Evolutionary conservation across 2,329 filamentous ascomycete species (phyloP), one percentile per base, ranked within the genome.

Genomic region (Raffaelea ambrosiae): DNA sequence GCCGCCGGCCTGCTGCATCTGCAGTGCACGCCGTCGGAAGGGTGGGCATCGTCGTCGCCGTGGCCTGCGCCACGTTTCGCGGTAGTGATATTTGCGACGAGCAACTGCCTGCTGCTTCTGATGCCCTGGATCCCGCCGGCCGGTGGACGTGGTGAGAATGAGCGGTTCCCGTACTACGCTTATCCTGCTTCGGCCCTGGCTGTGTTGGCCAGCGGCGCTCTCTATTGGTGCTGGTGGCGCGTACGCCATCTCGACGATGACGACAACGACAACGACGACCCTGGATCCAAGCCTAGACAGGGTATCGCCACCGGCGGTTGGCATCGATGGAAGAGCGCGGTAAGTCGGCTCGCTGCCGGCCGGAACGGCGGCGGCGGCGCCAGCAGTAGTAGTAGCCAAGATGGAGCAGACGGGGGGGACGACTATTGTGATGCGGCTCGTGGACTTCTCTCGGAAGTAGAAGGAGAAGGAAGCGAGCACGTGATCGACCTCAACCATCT

Each of bases 181-280:
- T 66, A 66, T 48, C 64, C 64, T 10, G 55, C 56, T 3, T 65
- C 63, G 9, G 61, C 61, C 18, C 50, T 67, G 4, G 61, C 52
- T 1, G 61, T 66, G n/a, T 43, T 67, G 33, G 59, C 51, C 2
- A 55, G 54, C 39, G 64, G 64, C 0, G 60, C 59, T 2, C 35
- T 61, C 14, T 67, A 65, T 52, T 67, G 64, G 64, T 48, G 58
- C 23, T 66, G 61, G 61, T 66, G 63, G 64, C 43, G 49, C 38
- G 52, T 22, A 49, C 55, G 38, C 22, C 50, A 44, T 8, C 21
- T n/a, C 31, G 21, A 29, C 31, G 20, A n/a, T 5, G 26, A 19
- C 14, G 14, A n/a, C 29, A 19, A 20, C 40, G 18, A 18, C 38
- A 13, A 19, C n/a, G 18, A n/a, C n/a, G n/a, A n/a, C n/a, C n/a